Base-by-base conservation (phyloP, 2,329 filamentous ascomycete species). In the Tolypocladium guangdongense region DNA sequence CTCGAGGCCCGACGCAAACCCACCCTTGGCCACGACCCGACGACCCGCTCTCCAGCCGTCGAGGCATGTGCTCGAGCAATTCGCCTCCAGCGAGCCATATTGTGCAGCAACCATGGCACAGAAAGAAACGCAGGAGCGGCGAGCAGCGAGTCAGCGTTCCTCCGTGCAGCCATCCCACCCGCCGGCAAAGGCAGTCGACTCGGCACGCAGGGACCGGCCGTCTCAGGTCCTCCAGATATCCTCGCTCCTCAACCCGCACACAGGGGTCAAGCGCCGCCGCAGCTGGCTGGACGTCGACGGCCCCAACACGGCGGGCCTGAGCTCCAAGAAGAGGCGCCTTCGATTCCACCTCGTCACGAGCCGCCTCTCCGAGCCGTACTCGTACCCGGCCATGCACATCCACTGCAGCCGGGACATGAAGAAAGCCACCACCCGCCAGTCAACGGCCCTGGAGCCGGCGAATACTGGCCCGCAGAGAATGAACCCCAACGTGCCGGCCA, bases 351-450 rank as follows among this genome's bases (percentile, higher is more conserved):
- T 88, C 45, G 80, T 88, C 62, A 89, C 86, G 1, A 88, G 84
- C 22, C 78, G 84, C 8, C 79, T 89, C 0, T 88, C 84, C 11
- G 78, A 76, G 49, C 84, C 86, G 1, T 89, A 82, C 66, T 87
- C 84, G 0, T 74, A 80, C 32, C 86, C 86, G 0, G 82, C 86
- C 3, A 83, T 84, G 45, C 84, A 88, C 61, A 86, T 88, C 54
- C 82, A 81, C 53, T 74, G 71, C 14, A 62, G 67, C 12, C 66
- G 71, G 1, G 72, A 74, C 5, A 73, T 77, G 57, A 76, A 50
- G 27, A 47, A 18, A 32, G 22, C 45, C 12, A n/a, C 20, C 7
- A 12, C 27, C 35, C 71, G 59, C 69, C 75, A 4, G 76, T 80
- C 51, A 60, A 77, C 33, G 74, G 5, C 65, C 74, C 10, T 10